Conservation (phyloP, 768 basidiomycete genomes). For the Boletus speciosus region DNA sequence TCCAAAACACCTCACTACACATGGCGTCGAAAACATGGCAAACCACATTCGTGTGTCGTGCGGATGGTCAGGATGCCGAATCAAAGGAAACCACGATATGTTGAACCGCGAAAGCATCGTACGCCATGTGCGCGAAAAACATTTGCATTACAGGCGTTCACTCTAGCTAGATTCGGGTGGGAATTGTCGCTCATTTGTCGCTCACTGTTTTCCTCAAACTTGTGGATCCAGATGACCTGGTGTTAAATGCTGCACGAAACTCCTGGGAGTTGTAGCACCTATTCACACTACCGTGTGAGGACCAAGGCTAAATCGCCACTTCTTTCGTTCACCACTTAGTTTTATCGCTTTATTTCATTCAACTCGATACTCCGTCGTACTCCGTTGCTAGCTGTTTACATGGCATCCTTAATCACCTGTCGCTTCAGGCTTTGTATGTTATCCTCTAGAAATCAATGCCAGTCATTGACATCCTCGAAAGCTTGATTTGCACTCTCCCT, state of each 20-base stretch:
- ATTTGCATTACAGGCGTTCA: conserved; percentile 10
- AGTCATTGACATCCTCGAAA: too few relatives aligned
- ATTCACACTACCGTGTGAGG: background rate
- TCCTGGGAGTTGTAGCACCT: background rate
- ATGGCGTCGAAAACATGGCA: background rate
- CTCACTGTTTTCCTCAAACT: background rate
- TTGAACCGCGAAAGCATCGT: conserved; percentile 18
- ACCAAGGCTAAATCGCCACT: too few relatives aligned
- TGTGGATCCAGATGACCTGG: background rate
- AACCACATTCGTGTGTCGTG: background rate
- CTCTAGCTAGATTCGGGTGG: background rate
- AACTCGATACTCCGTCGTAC: too few relatives aligned
- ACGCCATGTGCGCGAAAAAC: conserved; percentile 14
- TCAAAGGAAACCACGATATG: background rate
- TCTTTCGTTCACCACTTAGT: too few relatives aligned
- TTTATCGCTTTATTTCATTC: too few relatives aligned
- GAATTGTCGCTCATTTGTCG: background rate
- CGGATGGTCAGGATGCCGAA: conserved; percentile 8
- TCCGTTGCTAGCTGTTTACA: too few relatives aligned
- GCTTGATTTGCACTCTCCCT: too few relatives aligned
- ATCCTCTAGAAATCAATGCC: too few relatives aligned
- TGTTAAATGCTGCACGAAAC: background rate
- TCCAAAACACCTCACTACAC: conserved; percentile 10
- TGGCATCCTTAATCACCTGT: too few relatives aligned
- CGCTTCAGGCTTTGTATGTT: too few relatives aligned